Evolutionary conservation across 345 rosid genomes (phyloP), one percentile per base, ranked within the genome.

Genomic region (Anacardium occidentale): DNA sequence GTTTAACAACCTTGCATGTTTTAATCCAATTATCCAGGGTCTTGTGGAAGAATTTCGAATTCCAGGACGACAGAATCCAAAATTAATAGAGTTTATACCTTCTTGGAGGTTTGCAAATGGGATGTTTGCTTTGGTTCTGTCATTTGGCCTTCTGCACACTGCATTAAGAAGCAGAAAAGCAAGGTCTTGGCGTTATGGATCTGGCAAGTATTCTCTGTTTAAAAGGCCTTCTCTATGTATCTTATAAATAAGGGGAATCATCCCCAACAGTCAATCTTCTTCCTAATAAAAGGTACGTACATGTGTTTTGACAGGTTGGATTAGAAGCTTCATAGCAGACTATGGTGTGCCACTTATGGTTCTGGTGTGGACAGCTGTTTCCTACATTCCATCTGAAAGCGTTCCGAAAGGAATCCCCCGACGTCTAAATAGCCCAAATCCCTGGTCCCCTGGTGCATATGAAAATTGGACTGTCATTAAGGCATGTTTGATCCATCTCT

Each of bases 31-130:
- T 63, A 24, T 73, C 21, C 76, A 92, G 98, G 98, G 98, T 69
- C 82, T 90, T 45, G 91, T 94, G 18, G 97, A 92, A 57, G 98
- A 94, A 76, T 94, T 94, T 68, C 88, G 95, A 74, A 76, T 87
- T 76, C 97, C 97, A 0, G 62, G 85, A 57, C 79, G 88, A 15
- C 92, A 89, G 68, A 84, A 90, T 64, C 77, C 78, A 51, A 85
- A 72, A 40, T 83, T 76, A 24, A 73, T 74, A 26, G 89, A 90
- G 77, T 85, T 85, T 65, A 67, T 78, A 63, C 86, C 88, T 76
- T 83, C 98, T 42, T 92, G 98, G 97, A 87, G 97, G 75, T 94
- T 94, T 67, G 91, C 95, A 37, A 94, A 92, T 82, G 98, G 98
- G 25, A 94, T 94, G 98, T 94, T 92, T 60, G 97, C 97, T 56